Base-by-base conservation (phyloP, 495 filamentous ascomycete species). In the Margaritispora aquatica region DNA sequence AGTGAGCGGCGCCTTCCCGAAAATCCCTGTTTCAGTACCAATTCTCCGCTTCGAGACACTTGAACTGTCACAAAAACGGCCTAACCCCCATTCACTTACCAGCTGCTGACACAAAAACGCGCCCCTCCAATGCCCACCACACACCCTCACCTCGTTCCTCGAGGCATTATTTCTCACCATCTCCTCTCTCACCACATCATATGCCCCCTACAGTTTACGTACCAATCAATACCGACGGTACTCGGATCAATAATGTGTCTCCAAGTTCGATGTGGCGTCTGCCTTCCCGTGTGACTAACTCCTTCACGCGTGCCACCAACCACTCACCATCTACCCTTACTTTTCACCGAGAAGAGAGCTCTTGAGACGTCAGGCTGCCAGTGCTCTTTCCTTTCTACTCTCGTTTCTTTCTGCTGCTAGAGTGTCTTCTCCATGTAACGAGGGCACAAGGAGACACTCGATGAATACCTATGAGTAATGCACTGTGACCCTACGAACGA, bases 261-360 rank as follows among this genome's bases (percentile, higher is more conserved):
- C 54, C 22, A 53, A 23, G 53, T 13, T 44, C n/a, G 48, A 5
- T 21, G 47, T 51, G 53, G 53, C 31, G 46, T 48, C 49, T 22
- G 41, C 36, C 15, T 10, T 38, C 51, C 52, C 56, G 56, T 59
- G 56, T 63, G 61, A 63, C 55, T 63, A 59, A 63, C 41, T 44
- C 20, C 9, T 41, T 34, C 47, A 46, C 55, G 61, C 51, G 61
- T 63, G 61, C 56, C 55, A 63, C 56, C 41, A 53, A 31, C 60
- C 22, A 54, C 22, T 31, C 31, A 26, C 56, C 41, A 53, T 38
- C 60, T 20, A 54, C 22, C 31, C 31, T 20, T 34, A 24, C 34
- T 17, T 50, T 31, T 9, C 38, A 21, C 44, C 38, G 38, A n/a
- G 15, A 44, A 44, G 38, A n/a, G 38, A n/a, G 15, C 38, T n/a